These are phyloP conservation scores for Termitomyces sp. DNA, from an alignment of 768 basidiomycete genomes.

Conservation along the genomic window DNA sequence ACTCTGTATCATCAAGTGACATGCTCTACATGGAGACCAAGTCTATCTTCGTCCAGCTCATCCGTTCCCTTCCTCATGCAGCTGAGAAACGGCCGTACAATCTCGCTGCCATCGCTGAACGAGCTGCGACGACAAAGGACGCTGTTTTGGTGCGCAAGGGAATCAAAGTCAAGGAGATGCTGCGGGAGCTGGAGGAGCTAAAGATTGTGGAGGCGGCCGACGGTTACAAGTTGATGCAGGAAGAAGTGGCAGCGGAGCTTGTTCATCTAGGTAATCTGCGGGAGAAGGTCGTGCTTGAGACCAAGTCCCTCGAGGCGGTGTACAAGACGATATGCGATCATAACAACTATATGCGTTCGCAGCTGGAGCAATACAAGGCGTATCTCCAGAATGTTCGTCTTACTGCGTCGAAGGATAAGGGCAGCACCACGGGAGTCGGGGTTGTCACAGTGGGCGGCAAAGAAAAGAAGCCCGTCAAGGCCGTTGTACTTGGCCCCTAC, in stretches of 20 bases:
- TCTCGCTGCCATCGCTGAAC: conserved; percentile 84
- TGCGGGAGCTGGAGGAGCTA: conserved; percentile 90
- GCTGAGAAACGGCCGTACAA: conserved; percentile 88
- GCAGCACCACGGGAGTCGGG: conserved; percentile 82
- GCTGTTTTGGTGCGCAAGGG: conserved; percentile 93
- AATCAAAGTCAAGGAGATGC: conserved; percentile 99
- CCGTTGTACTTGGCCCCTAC: conserved; percentile 89
- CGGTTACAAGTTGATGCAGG: conserved; percentile 93
- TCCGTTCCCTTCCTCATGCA: conserved; percentile 87
- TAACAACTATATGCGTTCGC: conserved; percentile 93
- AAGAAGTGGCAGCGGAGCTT: conserved; percentile 94
- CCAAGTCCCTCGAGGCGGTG: conserved; percentile 89
- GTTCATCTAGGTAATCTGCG: conserved; percentile 94
- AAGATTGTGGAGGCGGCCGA: conserved; percentile 81
- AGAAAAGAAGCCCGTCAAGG: conserved; percentile 89
- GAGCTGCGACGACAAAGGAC: conserved; percentile 96
- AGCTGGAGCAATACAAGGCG: conserved; percentile 99
- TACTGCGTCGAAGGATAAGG: conserved; percentile 86
- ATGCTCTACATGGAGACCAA: conserved; percentile 99
- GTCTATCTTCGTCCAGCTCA: conserved; percentile 96
- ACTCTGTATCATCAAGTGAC: conserved; percentile 94
- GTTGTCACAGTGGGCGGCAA: conserved; percentile 96
- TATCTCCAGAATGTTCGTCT: conserved; percentile 97
- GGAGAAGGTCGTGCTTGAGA: conserved; percentile 93
- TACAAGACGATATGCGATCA: conserved; percentile 99